Base-by-base conservation (phyloP, 2,329 filamentous ascomycete genomes). In the Sarocladium oryzae region DNA sequence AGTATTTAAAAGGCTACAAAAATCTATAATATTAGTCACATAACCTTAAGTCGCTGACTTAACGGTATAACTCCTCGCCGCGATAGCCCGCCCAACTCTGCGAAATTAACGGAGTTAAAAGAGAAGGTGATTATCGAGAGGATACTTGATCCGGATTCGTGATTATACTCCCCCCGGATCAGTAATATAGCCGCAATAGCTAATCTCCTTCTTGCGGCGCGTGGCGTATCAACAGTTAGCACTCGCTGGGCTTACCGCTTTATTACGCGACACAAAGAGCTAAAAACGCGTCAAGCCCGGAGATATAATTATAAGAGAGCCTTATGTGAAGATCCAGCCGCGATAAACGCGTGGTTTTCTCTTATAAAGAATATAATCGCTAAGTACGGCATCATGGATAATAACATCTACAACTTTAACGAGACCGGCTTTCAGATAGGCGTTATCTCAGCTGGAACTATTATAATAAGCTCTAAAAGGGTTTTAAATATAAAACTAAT, bases 331-430 rank as follows among this genome's bases (percentile, higher is more conserved):
- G 49, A 51, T 51, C 21, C 23, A 41, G 23, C 24, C 23, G 35
- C 35, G 6, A 51, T 51, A 51, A 40, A 32, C 49, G 35, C 49
- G 49, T 51, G 49, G 49, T 51, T 51, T 23, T 2, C 18, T n/a
- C n/a, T n/a, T n/a, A n/a, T n/a, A n/a, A n/a, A n/a, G n/a, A n/a
- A n/a, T n/a, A n/a, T n/a, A n/a, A 38, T 38, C 18, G 36, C 18
- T 7, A 38, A 38, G n/a, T 38, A 38, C 16, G 16, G 36, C 8
- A 38, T 38, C 18, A 8, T 8, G 18, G 36, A 38, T 21, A 16
- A 38, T 8, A 16, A 38, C 16, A 38, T 38, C 16, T 38, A 38
- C 36, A 38, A 38, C 18, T 38, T 38, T 38, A 16, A 38, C 18
- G 18, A 38, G 18, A 38, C 36, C 15, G 36, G 36, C n/a, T 38